Conservation (phyloP, 345 rosid genomes). For the Eucalyptus regnans region DNA sequence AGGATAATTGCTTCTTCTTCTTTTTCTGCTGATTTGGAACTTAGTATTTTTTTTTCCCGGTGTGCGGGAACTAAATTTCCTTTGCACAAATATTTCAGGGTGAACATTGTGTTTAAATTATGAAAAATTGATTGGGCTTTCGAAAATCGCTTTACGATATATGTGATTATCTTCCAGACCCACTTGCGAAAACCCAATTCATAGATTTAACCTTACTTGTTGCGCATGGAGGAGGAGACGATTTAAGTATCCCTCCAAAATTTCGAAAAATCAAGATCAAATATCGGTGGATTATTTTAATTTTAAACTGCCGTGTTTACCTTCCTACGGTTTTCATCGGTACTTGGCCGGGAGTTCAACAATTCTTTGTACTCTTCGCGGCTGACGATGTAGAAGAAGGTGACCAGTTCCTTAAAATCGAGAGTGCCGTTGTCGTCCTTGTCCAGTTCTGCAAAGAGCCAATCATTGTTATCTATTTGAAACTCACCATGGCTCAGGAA, state of each 20-base stretch:
- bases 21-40: too few relatives aligned
- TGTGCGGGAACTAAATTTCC: too few relatives aligned
- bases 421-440: not conserved
- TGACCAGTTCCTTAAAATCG: not conserved
- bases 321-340: not conserved
- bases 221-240: not conserved
- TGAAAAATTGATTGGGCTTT: too few relatives aligned
- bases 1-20: not conserved
- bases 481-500: not conserved
- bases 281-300: not conserved
- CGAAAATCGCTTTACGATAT: too few relatives aligned
- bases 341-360: not conserved
- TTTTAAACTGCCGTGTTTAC: not conserved
- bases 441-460: not conserved
- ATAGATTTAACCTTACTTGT: not conserved
- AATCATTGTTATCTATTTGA: not conserved
- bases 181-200: too few relatives aligned
- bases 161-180: too few relatives aligned
- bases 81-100: too few relatives aligned
- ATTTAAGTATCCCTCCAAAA: too few relatives aligned
- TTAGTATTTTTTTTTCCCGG: too few relatives aligned
- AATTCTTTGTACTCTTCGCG: not conserved
- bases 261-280: not conserved
- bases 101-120: too few relatives aligned
- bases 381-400: not conserved